These are phyloP conservation scores for Pseudodiploospora longispora DNA, from an alignment of 2,329 filamentous ascomycete species.

Conservation along the genomic window DNA sequence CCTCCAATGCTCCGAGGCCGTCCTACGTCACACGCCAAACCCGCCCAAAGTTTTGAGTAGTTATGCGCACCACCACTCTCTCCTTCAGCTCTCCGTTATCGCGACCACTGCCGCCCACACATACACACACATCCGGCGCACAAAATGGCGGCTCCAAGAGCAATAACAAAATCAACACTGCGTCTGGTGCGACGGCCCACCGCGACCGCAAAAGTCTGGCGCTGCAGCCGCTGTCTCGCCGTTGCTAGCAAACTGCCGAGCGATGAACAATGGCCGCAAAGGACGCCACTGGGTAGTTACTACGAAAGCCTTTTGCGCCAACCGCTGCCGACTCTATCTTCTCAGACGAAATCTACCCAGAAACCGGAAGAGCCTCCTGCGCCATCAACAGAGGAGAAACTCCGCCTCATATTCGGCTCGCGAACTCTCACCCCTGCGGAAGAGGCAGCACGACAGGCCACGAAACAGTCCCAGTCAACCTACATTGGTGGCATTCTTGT, in stretches of 20 bases:
- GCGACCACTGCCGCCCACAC: too few relatives aligned
- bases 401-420: slow-evolving; percentile 73
- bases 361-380: slow-evolving; percentile 35
- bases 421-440: slow-evolving; percentile 67
- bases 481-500: slow-evolving; percentile 72
- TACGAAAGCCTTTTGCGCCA: slow-evolving; percentile 49
- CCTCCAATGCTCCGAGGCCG: too few relatives aligned
- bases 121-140: too few relatives aligned
- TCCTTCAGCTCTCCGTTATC: too few relatives aligned
- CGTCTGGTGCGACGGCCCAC: slow-evolving; percentile 17
- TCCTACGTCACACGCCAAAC: too few relatives aligned
- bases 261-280: slow-evolving; percentile 25
- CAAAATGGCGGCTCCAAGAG: slow-evolving; percentile 22
- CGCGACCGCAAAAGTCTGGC: slow-evolving; percentile 3
- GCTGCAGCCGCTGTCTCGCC: slow-evolving; percentile 18
- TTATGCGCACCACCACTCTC: too few relatives aligned
- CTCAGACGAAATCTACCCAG: slow-evolving; percentile 10
- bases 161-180: slow-evolving; percentile 21
- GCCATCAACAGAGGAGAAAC: slow-evolving; percentile 43
- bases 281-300: slow-evolving; percentile 47
- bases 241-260: slow-evolving; percentile 13
- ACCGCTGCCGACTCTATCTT: slow-evolving; percentile 30
- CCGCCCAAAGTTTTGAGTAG: too few relatives aligned
- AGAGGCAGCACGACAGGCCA: slow-evolving; percentile 50
- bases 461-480: slow-evolving; percentile 49